These are phyloP conservation scores for Eutrema japonicum DNA, from an alignment of 345 rosid species.

Conservation along the genomic window DNA sequence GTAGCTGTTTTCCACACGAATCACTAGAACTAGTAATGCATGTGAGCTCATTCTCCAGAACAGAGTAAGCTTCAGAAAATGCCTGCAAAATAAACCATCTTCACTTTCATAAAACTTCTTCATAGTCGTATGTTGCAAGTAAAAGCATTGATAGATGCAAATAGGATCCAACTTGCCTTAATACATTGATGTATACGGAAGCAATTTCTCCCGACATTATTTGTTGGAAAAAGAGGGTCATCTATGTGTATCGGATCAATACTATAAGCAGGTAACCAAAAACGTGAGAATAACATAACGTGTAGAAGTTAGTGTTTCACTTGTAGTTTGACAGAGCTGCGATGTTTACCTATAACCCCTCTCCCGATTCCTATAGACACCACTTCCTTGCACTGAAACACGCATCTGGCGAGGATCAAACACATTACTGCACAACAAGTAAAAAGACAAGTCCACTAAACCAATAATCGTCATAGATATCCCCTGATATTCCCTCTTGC, in stretches of 20 bases:
- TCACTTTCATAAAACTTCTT: background rate
- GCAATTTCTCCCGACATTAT: constrained; percentile 98
- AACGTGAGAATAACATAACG: constrained; percentile 23
- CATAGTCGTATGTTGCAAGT: background rate
- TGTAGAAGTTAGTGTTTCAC: constrained; percentile 21
- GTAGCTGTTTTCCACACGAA: constrained; percentile 48
- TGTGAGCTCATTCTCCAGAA: constrained; percentile 75
- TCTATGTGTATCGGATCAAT: constrained; percentile 97
- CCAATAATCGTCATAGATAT: constrained; percentile 1
- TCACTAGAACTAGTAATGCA: constrained; percentile 53
- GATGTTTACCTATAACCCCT: constrained; percentile 83
- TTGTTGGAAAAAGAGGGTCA: constrained; percentile 90
- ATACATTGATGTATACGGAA: constrained; percentile 98
- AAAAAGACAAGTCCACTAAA: constrained; percentile 1
- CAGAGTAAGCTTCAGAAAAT: constrained; percentile 89
- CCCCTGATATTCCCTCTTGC: background rate
- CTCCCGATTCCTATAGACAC: constrained; percentile 82
- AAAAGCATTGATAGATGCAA: constrained; percentile 17
- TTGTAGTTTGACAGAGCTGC: constrained; percentile 28
- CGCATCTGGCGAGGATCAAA: constrained; percentile 99
- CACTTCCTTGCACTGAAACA: constrained; percentile 92
- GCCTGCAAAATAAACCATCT: constrained; percentile 62
- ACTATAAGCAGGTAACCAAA: constrained; percentile 50
- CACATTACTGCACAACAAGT: constrained; percentile 66
- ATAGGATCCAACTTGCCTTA: constrained; percentile 59